Evolutionary conservation across 495 filamentous ascomycete species (phyloP).

Genomic region (Penicillium taxi): DNA sequence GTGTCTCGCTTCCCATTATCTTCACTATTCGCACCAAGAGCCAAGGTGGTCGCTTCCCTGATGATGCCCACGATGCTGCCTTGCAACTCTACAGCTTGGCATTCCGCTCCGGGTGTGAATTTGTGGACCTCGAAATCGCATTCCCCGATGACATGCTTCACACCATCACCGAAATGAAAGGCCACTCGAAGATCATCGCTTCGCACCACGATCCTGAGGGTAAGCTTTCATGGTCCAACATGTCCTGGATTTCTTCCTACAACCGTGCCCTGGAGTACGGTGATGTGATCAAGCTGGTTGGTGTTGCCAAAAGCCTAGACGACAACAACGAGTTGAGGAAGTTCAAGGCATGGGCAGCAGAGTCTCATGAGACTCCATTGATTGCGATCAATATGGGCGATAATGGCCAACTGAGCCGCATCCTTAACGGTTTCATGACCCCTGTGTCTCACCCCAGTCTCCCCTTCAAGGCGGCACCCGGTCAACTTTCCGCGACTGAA

Average conservation of each 20-base stretch:
- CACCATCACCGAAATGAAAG: slow-evolving; percentile 58
- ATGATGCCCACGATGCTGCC: slow-evolving; percentile 61
- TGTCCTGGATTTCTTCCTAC: slow-evolving; percentile 79
- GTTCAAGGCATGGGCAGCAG: slow-evolving; percentile 70
- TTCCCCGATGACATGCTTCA: slow-evolving; percentile 67
- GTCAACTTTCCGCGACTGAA: slow-evolving; percentile 85
- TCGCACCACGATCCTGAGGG: slow-evolving; percentile 87
- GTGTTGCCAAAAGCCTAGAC: slow-evolving; percentile 63
- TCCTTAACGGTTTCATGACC: slow-evolving; percentile 89
- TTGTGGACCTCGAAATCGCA: slow-evolving; percentile 86
- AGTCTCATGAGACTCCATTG: slow-evolving; percentile 65
- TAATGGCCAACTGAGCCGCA: slow-evolving; percentile 77
- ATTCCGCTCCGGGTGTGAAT: slow-evolving; percentile 77
- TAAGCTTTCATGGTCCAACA: slow-evolving; percentile 76
- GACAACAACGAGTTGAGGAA: slow-evolving; percentile 80
- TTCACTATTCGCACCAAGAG: slow-evolving; percentile 83
- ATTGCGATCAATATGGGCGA: slow-evolving; percentile 97
- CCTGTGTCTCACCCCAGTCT: slow-evolving; percentile 87
- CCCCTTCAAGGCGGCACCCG: slow-evolving; percentile 88
- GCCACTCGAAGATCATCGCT: slow-evolving; percentile 75
- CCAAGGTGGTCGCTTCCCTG: slow-evolving; percentile 86
- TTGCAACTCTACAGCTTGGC: slow-evolving; percentile 68
- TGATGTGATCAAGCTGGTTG: slow-evolving; percentile 91
- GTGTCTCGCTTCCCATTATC: slow-evolving; percentile 75
- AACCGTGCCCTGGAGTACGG: slow-evolving; percentile 80